Conservation (phyloP, 768 basidiomycete species). For the Tremella yokohamensis region DNA sequence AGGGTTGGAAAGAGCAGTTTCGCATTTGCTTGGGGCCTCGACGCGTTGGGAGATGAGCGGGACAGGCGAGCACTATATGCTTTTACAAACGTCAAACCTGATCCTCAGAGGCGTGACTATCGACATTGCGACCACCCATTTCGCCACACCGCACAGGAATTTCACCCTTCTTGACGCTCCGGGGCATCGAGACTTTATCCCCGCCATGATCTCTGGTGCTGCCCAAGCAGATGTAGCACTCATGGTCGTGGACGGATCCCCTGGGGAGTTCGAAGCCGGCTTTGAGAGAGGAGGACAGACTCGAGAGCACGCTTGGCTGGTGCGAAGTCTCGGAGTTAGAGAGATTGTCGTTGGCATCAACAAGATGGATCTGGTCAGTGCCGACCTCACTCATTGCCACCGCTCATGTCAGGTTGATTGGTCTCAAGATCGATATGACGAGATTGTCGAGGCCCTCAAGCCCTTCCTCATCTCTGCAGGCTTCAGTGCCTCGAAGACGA, state of each 20-base stretch:
- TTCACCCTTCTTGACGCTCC: slow-evolving; percentile 97
- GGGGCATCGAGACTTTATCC: slow-evolving; percentile 95
- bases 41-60: slow-evolving; percentile 86
- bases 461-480: slow-evolving; percentile 86
- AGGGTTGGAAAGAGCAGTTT: slow-evolving; percentile 93
- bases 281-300: slow-evolving; percentile 94
- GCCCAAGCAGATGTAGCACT: slow-evolving; percentile 94
- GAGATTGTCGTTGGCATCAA: slow-evolving; percentile 91
- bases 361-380: slow-evolving; percentile 81
- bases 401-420: slow-evolving; percentile 71
- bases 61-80: slow-evolving; percentile 62
- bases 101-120: slow-evolving; percentile 84
- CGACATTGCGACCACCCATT: slow-evolving; percentile 83
- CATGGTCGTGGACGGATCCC: slow-evolving; percentile 83
- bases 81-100: neutral
- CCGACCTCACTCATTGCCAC: neutral
- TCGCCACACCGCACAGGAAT: slow-evolving; percentile 67
- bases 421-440: slow-evolving; percentile 76
- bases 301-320: slow-evolving; percentile 85
- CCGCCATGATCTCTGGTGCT: slow-evolving; percentile 99
- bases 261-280: slow-evolving; percentile 92
- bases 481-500: slow-evolving; percentile 71
- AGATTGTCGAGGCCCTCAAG: slow-evolving; percentile 69
- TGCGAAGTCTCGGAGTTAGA: slow-evolving; percentile 83
- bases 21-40: slow-evolving; percentile 96